Evolutionary conservation across 352 stramenopile species (phyloP), one percentile per base, ranked within the genome.

Genomic region (Globisporangium mamillatum): DNA sequence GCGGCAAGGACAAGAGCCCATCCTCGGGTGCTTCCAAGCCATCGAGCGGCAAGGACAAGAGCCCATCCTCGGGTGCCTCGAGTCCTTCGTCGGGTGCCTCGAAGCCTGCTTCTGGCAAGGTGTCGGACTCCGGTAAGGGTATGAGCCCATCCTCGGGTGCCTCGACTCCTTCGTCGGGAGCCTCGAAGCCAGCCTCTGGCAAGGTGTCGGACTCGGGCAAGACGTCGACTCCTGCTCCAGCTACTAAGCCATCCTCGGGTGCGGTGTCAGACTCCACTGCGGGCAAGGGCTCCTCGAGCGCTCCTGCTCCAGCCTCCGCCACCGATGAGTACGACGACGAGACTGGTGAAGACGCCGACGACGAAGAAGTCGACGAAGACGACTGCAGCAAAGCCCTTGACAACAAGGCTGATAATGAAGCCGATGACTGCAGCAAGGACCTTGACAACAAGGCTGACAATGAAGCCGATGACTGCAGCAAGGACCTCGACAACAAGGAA

Each of bases 311-410:
- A 34, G 22, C 46, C 6, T 48, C 52, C 22, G 32, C 25, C 62
- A 7, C 57, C 41, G 34, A 63, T 16, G 59, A 55, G 20, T 70
- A 60, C 58, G 34, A 67, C 50, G 52, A 63, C 22, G 59, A 66
- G 10, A 67, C 59, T 4, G 56, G 56, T 9, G 53, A 74, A 56
- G 55, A 52, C 16, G 27, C 58, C 54, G 60, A 60, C 22, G 29
- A 64, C 22, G 36, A 64, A 57, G 6, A 66, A 48, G 27, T n/a
- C 22, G 48, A 73, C 66, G 62, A 63, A 12, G 32, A 73, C 9
- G 20, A 76, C n/a, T 82, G 75, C 57, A 75, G 65, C 14, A 60
- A 82, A 48, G 73, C 73, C 29, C 68, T 73, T 10, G 72, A 73
- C 38, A 61, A 75, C 5, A 69, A 74, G 16, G 70, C 60, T 16